Evolutionary conservation across 345 rosid genomes (phyloP), one percentile per base, ranked within the genome.

Genomic region (Fremontodendron californicum): DNA sequence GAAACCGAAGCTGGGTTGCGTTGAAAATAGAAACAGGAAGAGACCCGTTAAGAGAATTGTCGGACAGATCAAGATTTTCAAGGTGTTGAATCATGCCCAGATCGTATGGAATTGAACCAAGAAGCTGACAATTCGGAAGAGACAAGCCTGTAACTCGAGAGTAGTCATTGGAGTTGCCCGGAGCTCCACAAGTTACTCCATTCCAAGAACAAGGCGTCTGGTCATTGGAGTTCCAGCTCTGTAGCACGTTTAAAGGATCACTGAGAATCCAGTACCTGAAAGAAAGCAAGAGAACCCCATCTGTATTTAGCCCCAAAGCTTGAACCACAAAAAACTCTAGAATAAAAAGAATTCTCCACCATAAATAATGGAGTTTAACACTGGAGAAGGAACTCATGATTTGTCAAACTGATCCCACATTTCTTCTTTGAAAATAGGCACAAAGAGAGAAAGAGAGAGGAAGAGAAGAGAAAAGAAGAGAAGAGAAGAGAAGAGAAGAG

Each of bases 231-330:
- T 81, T 88, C 99, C 99, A 95, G 87, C 55, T 81, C 21, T 81
- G 66, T 52, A 93, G 84, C 49, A 83, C 91, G 8, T 51, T 61
- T 13, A 89, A 86, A 68, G 99, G 99, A 78, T 96, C 99, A 58
- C 80, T 78, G 67, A 85, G 48, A 81, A 92, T 78, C 15, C 93
- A 90, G 82, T 74, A 84, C 79, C 90, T 93, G 79, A 96, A 86
- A 78, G 99, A 96, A 54, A 91, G 90, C 71, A 96, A 86, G 45
- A 96, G 86, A 71, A 92, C 80, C 27, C 96, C 98, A 78, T 96
- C 99, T 10, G 85, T 87, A 86, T 80, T 91, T 6, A 93, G 83
- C 63, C 90, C 89, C 62, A 77, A 61, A 48, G 87, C 78, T 4
- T 73, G 75, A 46, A 74, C 60, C 5, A 46, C 73, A 62, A 81